phyloP scores from a whole-genome alignment of 257 asterid species.

The Leptodermis oblonga region DNA sequence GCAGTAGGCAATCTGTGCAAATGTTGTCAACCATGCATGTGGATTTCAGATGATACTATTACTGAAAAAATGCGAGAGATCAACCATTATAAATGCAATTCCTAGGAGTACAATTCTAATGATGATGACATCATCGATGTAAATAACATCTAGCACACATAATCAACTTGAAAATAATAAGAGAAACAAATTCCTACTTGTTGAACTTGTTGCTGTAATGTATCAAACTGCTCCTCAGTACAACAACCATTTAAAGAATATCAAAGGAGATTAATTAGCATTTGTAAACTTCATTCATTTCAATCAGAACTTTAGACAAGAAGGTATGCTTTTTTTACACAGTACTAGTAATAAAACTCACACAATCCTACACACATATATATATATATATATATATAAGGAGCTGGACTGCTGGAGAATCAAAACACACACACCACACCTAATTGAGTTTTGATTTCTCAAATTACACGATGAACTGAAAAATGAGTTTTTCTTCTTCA shows the following conservation, averaged over 20 bases:
- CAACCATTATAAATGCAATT: background rate
- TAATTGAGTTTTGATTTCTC: background rate
- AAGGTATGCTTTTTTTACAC: too few relatives aligned
- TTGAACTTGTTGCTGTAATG: constrained; percentile 75
- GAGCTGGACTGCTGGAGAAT: too few relatives aligned
- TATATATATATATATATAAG: too few relatives aligned
- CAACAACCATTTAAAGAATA: too few relatives aligned
- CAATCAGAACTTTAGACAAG: too few relatives aligned
- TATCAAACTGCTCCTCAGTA: constrained; percentile 72
- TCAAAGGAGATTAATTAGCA: too few relatives aligned
- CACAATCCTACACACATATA: too few relatives aligned
- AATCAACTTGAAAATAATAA: background rate
- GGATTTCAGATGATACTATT: background rate
- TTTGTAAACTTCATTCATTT: too few relatives aligned
- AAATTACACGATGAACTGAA: background rate
- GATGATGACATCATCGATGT: background rate
- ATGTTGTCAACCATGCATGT: background rate
- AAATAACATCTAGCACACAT: background rate
- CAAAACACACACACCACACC: too few relatives aligned
- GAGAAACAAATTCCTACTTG: constrained; percentile 42
- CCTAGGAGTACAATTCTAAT: background rate
- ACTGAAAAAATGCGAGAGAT: background rate
- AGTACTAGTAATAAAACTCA: too few relatives aligned
- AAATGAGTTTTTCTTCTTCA: constrained; percentile 3
- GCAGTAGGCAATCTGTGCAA: background rate